Base-by-base conservation (phyloP, 1,284 basidiomycete species). In the Naganishia albida region DNA sequence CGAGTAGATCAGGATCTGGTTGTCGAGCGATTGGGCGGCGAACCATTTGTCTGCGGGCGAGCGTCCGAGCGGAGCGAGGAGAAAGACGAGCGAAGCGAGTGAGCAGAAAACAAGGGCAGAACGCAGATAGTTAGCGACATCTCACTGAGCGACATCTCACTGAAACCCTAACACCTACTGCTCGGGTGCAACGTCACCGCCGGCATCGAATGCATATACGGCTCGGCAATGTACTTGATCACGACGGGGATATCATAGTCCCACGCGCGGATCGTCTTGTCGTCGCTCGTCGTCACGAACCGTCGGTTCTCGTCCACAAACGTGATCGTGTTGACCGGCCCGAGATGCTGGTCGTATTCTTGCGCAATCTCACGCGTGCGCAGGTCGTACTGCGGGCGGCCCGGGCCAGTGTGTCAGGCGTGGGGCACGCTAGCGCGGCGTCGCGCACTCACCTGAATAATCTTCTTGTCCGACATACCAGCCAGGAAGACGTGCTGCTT, bases 201-300 rank as follows among this genome's bases (percentile, higher is more conserved):
- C 13, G 96, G 96, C 94, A 99, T 98, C 40, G 93, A 96, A 80
- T 99, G 94, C 96, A 99, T 99, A 75, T 93, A 88, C 10, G 96
- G 96, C 78, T 99, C 96, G 38, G 96, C 94, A 68, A 99, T 97
- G 79, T 98, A 96, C 80, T 99, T 99, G 85, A 99, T 98, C 66
- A 97, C 93, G 28, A 99, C 94, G 4, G 94, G 94, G 70, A 97
- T 97, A 80, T 98, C 93, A 77, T 89, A 95, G 78, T 95, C 92
- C 96, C 96, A 99, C 20, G 92, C 95, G 59, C 96, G 89, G 74
- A 99, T 96, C 7, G 93, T 97, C 83, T 99, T 99, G 82, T 99
- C 96, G 78, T 99, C 96, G 16, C 93, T 97, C 8, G 96, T 98
- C 2, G 96, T 97, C 54, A 99, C 89, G 78, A 99, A 99, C 59